Percentiles rank a stretch among this genome's conserved stretches.
Conservation (phyloP, 805 yeast species). For the Kazachstania kunashirensis region DNA sequence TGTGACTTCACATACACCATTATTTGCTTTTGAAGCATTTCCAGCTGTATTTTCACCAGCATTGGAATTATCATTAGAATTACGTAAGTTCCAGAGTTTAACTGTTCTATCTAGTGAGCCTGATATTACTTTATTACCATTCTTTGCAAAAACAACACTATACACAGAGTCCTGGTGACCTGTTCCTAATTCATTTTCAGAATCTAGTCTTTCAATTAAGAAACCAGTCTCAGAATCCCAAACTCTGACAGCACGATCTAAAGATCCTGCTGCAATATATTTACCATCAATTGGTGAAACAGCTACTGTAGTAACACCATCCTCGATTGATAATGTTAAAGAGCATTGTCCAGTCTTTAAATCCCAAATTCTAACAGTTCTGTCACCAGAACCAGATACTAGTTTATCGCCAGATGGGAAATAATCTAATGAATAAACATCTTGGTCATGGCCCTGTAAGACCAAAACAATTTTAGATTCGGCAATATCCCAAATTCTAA, state of each 20-base stretch:
- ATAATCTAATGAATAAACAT: conserved; percentile 89
- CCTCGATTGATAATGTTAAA: conserved; percentile 86
- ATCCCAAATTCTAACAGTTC: conserved; percentile 96
- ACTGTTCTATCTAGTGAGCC: conserved; percentile 95
- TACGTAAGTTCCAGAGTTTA: conserved; percentile 85
- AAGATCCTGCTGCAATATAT: conserved; percentile 92
- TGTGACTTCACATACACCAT: conserved; percentile 73
- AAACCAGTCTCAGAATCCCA: conserved; percentile 95
- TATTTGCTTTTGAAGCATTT: conserved; percentile 32
- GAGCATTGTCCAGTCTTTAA: conserved; percentile 79
- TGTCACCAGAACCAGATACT: conserved; percentile 93
- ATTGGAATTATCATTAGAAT: conserved; percentile 10
- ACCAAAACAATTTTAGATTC: conserved; percentile 78
- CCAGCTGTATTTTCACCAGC: conserved; percentile 12
- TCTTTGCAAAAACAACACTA: conserved; percentile 86
- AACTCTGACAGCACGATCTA: conserved; percentile 89
- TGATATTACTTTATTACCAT: conserved; percentile 84
- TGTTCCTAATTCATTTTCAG: conserved; percentile 77
- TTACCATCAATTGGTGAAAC: conserved; percentile 94
- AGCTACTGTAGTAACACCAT: conserved; percentile 96
- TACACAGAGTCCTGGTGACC: conserved; percentile 96
- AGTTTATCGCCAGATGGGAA: conserved; percentile 89
- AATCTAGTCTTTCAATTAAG: conserved; percentile 83
- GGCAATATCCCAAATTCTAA: conserved; percentile 91
- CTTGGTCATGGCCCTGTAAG: conserved; percentile 93